Percentiles rank a stretch among this genome's conserved stretches.
Evolutionary conservation across 768 basidiomycete species (phyloP).

Genomic region (Amanita inopinata): DNA sequence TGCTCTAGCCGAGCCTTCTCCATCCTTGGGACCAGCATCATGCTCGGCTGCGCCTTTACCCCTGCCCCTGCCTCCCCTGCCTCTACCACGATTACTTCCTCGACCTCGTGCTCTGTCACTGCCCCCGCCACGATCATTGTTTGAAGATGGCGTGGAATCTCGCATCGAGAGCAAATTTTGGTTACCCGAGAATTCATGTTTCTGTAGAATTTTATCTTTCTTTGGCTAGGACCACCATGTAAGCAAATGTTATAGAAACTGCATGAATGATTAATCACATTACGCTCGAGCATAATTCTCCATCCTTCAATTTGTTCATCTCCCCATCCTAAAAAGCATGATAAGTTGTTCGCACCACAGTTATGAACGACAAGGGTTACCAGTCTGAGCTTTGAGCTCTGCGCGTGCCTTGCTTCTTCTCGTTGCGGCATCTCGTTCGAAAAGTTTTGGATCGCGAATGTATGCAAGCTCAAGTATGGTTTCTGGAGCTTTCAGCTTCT

Average conservation of each 20-base stretch:
- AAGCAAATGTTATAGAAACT: not conserved
- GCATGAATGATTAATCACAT: constrained; percentile 42
- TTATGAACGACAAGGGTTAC: constrained; percentile 21
- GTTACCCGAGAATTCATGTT: constrained; percentile 73
- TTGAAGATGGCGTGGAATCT: constrained; percentile 12
- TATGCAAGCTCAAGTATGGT: constrained; percentile 71
- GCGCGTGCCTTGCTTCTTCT: constrained; percentile 56
- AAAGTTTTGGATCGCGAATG: constrained; percentile 61
- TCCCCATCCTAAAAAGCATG: constrained; percentile 41
- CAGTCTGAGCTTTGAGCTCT: constrained; percentile 61
- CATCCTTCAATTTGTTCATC: constrained; percentile 92
- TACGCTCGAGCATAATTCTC: constrained; percentile 81
- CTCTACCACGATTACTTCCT: constrained; percentile 28
- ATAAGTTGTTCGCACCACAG: not conserved
- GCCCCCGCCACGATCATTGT: constrained; percentile 18
- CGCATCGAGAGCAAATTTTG: constrained; percentile 15
- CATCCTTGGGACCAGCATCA: constrained; percentile 24
- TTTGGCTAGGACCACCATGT: constrained; percentile 36
- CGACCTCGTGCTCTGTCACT: constrained; percentile 31
- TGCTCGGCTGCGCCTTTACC: constrained; percentile 14
- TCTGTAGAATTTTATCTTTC: constrained; percentile 64
- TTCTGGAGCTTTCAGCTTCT: constrained; percentile 31
- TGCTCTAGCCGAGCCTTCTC: constrained; percentile 33
- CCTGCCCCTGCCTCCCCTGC: constrained; percentile 27
- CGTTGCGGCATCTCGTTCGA: constrained; percentile 68